Evolutionary conservation across 1,284 basidiomycete genomes (phyloP).

Genomic region (Trametes sp.): DNA sequence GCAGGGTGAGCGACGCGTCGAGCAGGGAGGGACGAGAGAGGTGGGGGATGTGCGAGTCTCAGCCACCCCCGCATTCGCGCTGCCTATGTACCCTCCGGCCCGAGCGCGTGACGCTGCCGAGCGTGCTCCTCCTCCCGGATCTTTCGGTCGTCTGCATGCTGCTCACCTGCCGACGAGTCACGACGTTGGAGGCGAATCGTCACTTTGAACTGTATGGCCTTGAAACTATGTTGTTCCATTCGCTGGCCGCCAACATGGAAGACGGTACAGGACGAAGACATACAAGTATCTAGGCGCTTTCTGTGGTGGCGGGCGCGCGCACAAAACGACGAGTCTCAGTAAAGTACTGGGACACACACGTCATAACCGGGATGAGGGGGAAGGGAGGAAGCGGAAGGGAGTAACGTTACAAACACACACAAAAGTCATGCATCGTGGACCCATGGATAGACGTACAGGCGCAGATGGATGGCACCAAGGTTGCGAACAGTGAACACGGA

Average conservation of each 20-base stretch:
- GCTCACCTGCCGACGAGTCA: neutral
- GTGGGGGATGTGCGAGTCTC: conserved; percentile 8
- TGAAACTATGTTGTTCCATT: conserved; percentile 14
- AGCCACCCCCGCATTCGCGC: conserved; percentile 19
- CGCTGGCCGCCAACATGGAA: conserved; percentile 17
- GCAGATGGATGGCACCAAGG: conserved; percentile 15
- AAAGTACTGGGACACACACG: neutral
- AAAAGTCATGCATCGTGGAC: conserved; percentile 9
- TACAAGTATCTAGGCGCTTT: conserved; percentile 16
- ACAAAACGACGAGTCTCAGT: neutral
- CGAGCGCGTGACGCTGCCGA: conserved; percentile 21
- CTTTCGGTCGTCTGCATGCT: neutral
- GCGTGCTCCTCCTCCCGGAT: conserved; percentile 3
- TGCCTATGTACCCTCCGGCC: neutral
- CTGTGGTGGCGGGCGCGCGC: conserved; percentile 6
- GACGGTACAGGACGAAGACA: conserved; percentile 19
- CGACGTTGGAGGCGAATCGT: too few species aligned
- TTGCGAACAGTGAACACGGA: conserved; percentile 2
- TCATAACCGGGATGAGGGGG: neutral
- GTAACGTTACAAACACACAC: conserved; percentile 18
- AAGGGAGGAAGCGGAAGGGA: neutral
- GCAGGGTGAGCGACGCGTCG: neutral
- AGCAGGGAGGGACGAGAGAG: neutral
- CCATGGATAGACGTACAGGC: conserved; percentile 2
- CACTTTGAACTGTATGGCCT: too few species aligned